Conservation (phyloP, 805 yeast genomes). For the Schwanniomyces sp. region DNA sequence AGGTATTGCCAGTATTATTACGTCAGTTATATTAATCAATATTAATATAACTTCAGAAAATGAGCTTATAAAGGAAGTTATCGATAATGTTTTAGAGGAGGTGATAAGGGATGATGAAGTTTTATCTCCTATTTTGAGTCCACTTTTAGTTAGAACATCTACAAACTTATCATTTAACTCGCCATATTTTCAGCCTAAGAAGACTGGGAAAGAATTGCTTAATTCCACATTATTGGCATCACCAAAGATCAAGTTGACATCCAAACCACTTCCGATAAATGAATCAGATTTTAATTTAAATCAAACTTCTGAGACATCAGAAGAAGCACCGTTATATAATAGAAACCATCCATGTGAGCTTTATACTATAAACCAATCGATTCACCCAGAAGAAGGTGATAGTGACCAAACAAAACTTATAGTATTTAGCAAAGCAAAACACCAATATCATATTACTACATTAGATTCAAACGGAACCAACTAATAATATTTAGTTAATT, state of each 20-base stretch:
- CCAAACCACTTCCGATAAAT: constrained; percentile 2
- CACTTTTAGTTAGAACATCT: constrained; percentile 24
- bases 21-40: constrained; percentile 48
- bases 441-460: constrained; percentile 17
- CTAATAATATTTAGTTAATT: not conserved
- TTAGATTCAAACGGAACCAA: constrained; percentile 1
- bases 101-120: constrained; percentile 47
- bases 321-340: constrained; percentile 5
- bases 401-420: constrained; percentile 7
- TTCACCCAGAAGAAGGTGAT: not conserved
- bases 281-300: constrained; percentile 16
- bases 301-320: constrained; percentile 2
- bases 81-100: constrained; percentile 48
- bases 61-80: constrained; percentile 45
- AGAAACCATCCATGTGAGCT: constrained; percentile 8
- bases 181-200: constrained; percentile 4
- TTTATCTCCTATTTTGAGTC: constrained; percentile 48
- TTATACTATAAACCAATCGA: constrained; percentile 3
- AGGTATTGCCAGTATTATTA: constrained; percentile 48
- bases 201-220: not conserved
- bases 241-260: constrained; percentile 10
- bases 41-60: constrained; percentile 42
- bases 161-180: not conserved
- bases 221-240: not conserved
- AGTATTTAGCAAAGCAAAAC: constrained; percentile 18